A percentile compares a stretch with the other conserved stretches of the same genome.
Conservation (phyloP, 164 flowering plant genomes). For the Platanus orientalis region DNA sequence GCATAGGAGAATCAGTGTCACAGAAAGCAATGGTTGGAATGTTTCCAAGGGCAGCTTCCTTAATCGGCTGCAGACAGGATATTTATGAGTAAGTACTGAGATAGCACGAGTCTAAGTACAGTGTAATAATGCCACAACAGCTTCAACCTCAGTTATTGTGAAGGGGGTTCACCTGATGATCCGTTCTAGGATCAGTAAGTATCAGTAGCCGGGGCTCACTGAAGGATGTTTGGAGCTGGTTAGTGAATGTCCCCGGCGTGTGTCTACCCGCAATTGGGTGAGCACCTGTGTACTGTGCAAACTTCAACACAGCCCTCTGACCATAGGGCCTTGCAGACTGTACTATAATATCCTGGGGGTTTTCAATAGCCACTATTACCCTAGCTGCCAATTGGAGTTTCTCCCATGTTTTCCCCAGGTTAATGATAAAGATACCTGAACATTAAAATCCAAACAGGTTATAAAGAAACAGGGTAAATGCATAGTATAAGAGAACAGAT, state of each 20-base stretch:
- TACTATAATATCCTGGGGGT: conserved; percentile 84
- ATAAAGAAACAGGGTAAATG: no score
- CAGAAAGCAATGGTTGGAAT: conserved; percentile 95
- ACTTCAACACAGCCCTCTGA: conserved; percentile 82
- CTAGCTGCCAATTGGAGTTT: conserved; percentile 89
- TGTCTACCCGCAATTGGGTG: conserved; percentile 85
- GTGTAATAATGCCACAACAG: not conserved
- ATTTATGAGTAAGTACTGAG: not conserved
- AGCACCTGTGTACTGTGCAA: conserved; percentile 79
- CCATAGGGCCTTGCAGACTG: conserved; percentile 96
- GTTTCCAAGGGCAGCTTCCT: conserved; percentile 81
- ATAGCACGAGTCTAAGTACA: not conserved
- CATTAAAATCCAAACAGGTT: not conserved
- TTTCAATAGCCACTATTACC: conserved; percentile 84
- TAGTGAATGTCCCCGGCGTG: conserved; percentile 90
- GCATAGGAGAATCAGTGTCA: conserved; percentile 88
- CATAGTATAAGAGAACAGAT: no score
- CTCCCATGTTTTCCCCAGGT: conserved; percentile 91
- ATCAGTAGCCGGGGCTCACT: conserved; percentile 80
- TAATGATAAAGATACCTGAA: conserved; percentile 73
- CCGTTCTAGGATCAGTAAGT: conserved; percentile 83
- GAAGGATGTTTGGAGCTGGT: conserved; percentile 78
- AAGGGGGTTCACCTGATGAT: conserved; percentile 30
- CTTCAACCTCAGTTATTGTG: not conserved
- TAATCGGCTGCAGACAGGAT: conserved; percentile 58